Conservation (phyloP, 805 yeast genomes). For the Wickerhamomyces strasburgensis region DNA sequence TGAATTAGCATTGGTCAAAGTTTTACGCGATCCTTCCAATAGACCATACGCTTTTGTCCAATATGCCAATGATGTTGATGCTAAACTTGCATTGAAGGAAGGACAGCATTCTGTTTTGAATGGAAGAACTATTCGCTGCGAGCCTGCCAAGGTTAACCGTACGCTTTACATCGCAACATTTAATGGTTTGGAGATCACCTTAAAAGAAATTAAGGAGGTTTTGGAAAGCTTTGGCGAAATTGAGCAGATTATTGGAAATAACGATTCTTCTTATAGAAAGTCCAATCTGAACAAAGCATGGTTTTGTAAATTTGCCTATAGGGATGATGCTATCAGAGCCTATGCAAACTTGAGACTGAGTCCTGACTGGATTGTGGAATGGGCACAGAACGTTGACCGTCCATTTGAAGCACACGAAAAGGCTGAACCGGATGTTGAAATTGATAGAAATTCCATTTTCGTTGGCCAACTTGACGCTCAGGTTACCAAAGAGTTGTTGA, state of each 20-base stretch:
- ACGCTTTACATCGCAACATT: slow-evolving; percentile 58
- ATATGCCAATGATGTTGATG: slow-evolving; percentile 65
- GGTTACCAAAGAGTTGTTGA: slow-evolving; percentile 51
- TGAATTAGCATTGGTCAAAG: slow-evolving; percentile 65
- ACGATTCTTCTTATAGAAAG: slow-evolving; percentile 28
- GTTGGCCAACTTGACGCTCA: slow-evolving; percentile 64
- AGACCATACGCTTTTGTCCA: slow-evolving; percentile 94
- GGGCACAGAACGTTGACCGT: slow-evolving; percentile 81
- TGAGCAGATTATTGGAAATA: slow-evolving; percentile 53
- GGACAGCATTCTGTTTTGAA: slow-evolving; percentile 69
- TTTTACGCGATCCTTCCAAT: slow-evolving; percentile 71
- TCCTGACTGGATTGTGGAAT: slow-evolving; percentile 57
- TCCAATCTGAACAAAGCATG: slow-evolving; percentile 40
- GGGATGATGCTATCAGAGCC: slow-evolving; percentile 86
- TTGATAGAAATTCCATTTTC: slow-evolving; percentile 72
- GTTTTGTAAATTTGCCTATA: slow-evolving; percentile 73
- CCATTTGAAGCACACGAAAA: slow-evolving; percentile 27
- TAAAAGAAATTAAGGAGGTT: slow-evolving; percentile 32
- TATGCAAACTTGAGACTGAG: slow-evolving; percentile 62
- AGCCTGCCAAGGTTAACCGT: slow-evolving; percentile 86
- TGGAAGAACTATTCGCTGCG: slow-evolving; percentile 80
- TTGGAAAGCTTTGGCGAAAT: slow-evolving; percentile 65
- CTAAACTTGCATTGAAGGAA: slow-evolving; percentile 55
- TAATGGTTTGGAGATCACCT: slow-evolving; percentile 25
- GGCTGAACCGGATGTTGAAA: slow-evolving; percentile 33